Percentiles rank a stretch among this genome's conserved stretches.
Conservation (phyloP, 192 early-diverging fungal species). For the Backusella parvicylindrica region DNA sequence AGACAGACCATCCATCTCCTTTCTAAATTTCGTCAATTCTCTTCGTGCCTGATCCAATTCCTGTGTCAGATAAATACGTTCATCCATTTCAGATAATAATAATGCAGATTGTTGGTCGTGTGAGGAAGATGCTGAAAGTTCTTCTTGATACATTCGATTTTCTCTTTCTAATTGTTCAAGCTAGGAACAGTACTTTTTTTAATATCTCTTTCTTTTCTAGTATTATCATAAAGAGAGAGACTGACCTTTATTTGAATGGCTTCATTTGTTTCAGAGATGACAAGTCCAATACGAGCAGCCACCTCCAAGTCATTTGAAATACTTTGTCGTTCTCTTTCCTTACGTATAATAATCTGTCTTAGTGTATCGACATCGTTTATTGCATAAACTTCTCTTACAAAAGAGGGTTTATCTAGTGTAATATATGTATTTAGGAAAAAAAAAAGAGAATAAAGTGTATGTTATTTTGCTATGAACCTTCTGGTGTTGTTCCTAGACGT, state of each 20-base stretch:
- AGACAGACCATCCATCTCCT: slow-evolving; percentile 51
- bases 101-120: slow-evolving; percentile 1
- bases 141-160: slow-evolving; percentile 23
- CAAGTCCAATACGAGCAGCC: slow-evolving; percentile 58
- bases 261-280: slow-evolving; percentile 50
- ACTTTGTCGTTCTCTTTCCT: slow-evolving; percentile 52
- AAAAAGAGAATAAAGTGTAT: background rate
- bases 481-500: slow-evolving; percentile 27
- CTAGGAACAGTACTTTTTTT: background rate
- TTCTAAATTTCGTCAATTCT: slow-evolving; percentile 52
- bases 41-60: slow-evolving; percentile 48
- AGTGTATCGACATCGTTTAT: slow-evolving; percentile 46
- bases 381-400: slow-evolving; percentile 36
- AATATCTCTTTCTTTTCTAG: background rate
- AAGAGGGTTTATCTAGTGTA: slow-evolving; percentile 30
- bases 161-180: slow-evolving; percentile 34
- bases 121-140: background rate
- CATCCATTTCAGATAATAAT: slow-evolving; percentile 32
- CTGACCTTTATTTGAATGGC: slow-evolving; percentile 46
- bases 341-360: slow-evolving; percentile 48
- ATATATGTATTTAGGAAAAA: background rate
- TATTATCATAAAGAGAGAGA: background rate
- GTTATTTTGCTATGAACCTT: slow-evolving; percentile 25
- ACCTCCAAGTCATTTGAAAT: slow-evolving; percentile 52
- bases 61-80: slow-evolving; percentile 44